phyloP scores from a whole-genome alignment of 352 stramenopile genomes.

The Globisporangium splendens region DNA sequence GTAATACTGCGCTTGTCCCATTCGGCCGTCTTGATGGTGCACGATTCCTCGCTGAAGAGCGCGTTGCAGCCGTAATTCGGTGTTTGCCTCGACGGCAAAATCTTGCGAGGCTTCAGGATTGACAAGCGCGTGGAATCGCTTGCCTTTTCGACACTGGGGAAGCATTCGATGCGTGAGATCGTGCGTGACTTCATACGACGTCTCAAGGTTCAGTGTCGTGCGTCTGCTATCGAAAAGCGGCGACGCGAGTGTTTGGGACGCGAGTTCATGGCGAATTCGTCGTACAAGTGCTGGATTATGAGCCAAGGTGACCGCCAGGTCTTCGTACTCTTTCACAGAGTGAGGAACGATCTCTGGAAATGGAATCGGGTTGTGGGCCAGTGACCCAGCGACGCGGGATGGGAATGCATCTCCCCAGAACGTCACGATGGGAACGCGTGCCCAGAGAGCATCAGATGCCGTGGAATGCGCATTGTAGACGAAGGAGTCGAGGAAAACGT shows the following conservation, averaged over 20 bases:
- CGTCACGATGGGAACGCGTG: constrained; percentile 88
- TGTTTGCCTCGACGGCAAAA: constrained; percentile 4
- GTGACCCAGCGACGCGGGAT: constrained; percentile 59
- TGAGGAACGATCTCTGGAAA: constrained; percentile 34
- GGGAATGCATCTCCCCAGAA: constrained; percentile 73
- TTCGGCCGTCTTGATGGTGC: constrained; percentile 24
- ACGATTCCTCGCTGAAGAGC: constrained; percentile 23
- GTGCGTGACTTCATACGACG: constrained; percentile 58
- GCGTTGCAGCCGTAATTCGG: constrained; percentile 10
- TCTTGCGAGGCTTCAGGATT: constrained; percentile 13
- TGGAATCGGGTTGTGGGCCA: constrained; percentile 41
- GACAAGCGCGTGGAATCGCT: constrained; percentile 43
- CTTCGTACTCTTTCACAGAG: constrained; percentile 70
- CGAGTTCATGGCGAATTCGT: constrained; percentile 30
- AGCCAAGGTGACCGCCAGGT: constrained; percentile 52
- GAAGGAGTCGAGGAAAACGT: constrained; percentile 95
- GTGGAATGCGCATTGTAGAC: constrained; percentile 96
- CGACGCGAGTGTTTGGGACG: constrained; percentile 23
- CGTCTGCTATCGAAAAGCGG: constrained; percentile 74
- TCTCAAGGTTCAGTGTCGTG: constrained; percentile 63
- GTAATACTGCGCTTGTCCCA: constrained; percentile 23
- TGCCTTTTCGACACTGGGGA: background rate
- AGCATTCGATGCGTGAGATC: constrained; percentile 36
- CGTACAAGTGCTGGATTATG: constrained; percentile 14
- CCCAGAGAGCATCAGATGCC: constrained; percentile 87